Percentiles rank a stretch among this genome's conserved stretches.
phyloP scores from a whole-genome alignment of 441 rosid genomes.

The Pelargonium cotyledonis region DNA sequence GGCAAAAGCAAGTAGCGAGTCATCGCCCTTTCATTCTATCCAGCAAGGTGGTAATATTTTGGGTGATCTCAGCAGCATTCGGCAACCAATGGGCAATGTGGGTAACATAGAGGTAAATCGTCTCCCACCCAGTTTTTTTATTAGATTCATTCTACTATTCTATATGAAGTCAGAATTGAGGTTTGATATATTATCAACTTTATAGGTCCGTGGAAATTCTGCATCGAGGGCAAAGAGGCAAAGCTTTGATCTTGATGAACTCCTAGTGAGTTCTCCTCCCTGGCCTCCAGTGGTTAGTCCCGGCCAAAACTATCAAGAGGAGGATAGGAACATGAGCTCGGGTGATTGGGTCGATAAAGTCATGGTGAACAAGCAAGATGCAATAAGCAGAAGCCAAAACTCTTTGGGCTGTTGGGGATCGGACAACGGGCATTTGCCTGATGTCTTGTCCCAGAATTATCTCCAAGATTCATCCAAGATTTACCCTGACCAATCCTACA shows the following conservation, averaged over 20 bases:
- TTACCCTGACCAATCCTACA: conserved; percentile 25
- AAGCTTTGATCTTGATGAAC: conserved; percentile 80
- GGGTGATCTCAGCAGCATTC: conserved; percentile 33
- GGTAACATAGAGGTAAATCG: conserved; percentile 64
- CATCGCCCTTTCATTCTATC: conserved; percentile 35
- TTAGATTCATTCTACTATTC: too few species aligned
- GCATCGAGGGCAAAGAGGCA: conserved; percentile 49
- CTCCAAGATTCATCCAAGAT: conserved; percentile 59
- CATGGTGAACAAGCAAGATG: conserved; percentile 91
- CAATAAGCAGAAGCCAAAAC: conserved; percentile 39
- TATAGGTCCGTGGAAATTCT: conserved; percentile 25
- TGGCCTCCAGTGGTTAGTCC: conserved; percentile 85
- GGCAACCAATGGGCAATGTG: conserved; percentile 57
- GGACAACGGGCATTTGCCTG: conserved; percentile 40
- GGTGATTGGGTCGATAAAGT: conserved; percentile 95
- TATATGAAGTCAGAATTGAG: too few species aligned
- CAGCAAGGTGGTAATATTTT: too few species aligned
- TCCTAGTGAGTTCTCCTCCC: conserved; percentile 80
- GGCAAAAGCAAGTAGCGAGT: conserved; percentile 47
- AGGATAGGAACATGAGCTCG: conserved; percentile 58
- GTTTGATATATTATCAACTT: conserved; percentile 17
- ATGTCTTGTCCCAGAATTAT: conserved; percentile 58
- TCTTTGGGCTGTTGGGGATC: conserved; percentile 56
- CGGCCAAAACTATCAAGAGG: conserved; percentile 56
- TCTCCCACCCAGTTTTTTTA: too few species aligned